Base-by-base conservation (phyloP, 2,329 filamentous ascomycete species). In the Paracamarosporium sp. region DNA sequence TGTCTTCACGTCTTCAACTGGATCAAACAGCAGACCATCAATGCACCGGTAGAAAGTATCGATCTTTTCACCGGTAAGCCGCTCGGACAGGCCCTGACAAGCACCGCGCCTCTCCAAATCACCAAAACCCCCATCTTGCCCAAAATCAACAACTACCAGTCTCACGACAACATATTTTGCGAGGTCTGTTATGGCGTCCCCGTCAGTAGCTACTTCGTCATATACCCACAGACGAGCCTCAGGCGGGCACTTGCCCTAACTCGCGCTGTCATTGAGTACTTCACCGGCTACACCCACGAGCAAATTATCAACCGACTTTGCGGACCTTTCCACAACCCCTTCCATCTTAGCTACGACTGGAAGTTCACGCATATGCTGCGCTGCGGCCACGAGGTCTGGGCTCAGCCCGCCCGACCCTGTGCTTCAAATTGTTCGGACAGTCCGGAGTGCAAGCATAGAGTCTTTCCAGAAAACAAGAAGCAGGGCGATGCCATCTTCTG, bases 311-410 rank as follows among this genome's bases (percentile, higher is more conserved):
- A 4, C 1, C 15, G 55, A 13, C 43, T 65, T n/a, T 47, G 46
- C 24, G 30, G 25, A 13, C 40, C 56, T 1, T 58, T 62, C 35
- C 31, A 36, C 44, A 46, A 50, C 4, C 51, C 33, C 11, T 9
- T 24, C 4, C 12, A 22, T 20, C 22, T 44, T 5, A 11, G 9
- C 20, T 44, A 48, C 33, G 43, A 53, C 20, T 35, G 33, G 36
- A 46, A 50, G 28, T 25, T 54, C 25, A 44, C 40, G 12, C 65
- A 68, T 44, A 31, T 28, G 7, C 30, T 68, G 24, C 41, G 31
- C 15, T 68, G 65, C 30, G 61, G 61, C 12, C 62, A 68, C 50
- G 30, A 50, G 27, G 60, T 68, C 5, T 64, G 53, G 54, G 56
- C 35, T 13, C 8, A 9, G 20, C 5, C 22, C 2, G 24, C 17